These are phyloP conservation scores for Cyclotella atomus DNA, from an alignment of 108 stramenopile species.

Conservation along the genomic window DNA sequence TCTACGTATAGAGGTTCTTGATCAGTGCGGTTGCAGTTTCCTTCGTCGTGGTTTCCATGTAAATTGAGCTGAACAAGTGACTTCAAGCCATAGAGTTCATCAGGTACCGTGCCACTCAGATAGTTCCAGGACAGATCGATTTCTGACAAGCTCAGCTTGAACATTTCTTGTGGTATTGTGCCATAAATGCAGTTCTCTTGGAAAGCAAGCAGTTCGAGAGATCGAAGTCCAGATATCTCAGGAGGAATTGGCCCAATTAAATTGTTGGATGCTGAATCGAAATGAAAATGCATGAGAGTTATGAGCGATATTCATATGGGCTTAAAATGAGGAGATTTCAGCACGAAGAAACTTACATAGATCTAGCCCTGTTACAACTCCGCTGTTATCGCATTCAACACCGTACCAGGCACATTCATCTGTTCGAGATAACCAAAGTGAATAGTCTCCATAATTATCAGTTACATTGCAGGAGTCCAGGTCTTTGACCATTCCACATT, in stretches of 20 bases:
- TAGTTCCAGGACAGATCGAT: background rate
- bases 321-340: background rate
- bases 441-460: background rate
- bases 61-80: background rate
- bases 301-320: no score
- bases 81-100: background rate
- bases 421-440: slow-evolving; percentile 44
- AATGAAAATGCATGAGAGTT: background rate
- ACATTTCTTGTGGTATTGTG: slow-evolving; percentile 27
- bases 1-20: background rate
- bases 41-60: background rate
- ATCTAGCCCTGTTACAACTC: slow-evolving; percentile 42
- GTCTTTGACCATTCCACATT: background rate
- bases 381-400: slow-evolving; percentile 57
- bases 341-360: background rate
- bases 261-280: background rate
- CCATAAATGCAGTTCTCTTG: slow-evolving; percentile 5
- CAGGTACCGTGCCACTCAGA: background rate
- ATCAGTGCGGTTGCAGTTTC: background rate
- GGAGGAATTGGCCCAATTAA: background rate
- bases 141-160: background rate
- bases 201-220: background rate
- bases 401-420: slow-evolving; percentile 68
- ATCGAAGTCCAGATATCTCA: background rate
- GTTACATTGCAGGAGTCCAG: background rate